Evolutionary conservation across 768 basidiomycete species (phyloP), one percentile per base, ranked within the genome.

Genomic region (Kwoniella mangroviensis): DNA sequence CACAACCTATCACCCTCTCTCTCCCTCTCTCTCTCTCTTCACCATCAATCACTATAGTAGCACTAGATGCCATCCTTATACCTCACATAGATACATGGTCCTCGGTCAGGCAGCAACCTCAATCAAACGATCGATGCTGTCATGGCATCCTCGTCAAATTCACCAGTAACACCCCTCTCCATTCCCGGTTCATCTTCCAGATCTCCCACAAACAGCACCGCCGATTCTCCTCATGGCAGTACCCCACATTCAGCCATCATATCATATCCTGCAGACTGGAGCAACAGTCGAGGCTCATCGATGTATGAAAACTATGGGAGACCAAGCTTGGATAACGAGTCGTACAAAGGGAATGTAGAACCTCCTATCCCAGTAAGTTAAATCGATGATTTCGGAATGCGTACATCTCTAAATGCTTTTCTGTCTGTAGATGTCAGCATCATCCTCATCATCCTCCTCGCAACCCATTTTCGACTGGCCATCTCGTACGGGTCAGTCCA

Each of bases 381-480:
- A 13, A 49, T 13, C 40, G 54, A 49, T 49, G 41, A 26, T 11
- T 60, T n/a, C 13, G 40, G 41, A 12, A 19, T 7, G 19, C 21
- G 41, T 10, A 6, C 41, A 21, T 42, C 17, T 19, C 19, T 17
- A 60, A 19, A 22, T 4, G 15, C 55, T 19, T 40, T 7, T 24
- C 22, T 43, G 19, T 24, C 3, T 11, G 3, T 24, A 74, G 74
- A 61, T 73, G 43, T 78, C 77, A 12, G 73, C 74, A 7, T 73
- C 74, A 24, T 75, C 74, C 28, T 75, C 76, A 52, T 77, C 76
- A 11, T 73, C 76, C 3, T 73, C 76, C 10, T 73, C 74, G 11
- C 68, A 75, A 43, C 74, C 73, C 11, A 54, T 70, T 13, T 77
- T 75, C 62, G 43, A 65, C 24, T 75, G 76, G 76, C 68, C 69